These are phyloP conservation scores for Coemansia aciculifera DNA, from an alignment of 192 early-diverging fungal species.

Conservation along the genomic window DNA sequence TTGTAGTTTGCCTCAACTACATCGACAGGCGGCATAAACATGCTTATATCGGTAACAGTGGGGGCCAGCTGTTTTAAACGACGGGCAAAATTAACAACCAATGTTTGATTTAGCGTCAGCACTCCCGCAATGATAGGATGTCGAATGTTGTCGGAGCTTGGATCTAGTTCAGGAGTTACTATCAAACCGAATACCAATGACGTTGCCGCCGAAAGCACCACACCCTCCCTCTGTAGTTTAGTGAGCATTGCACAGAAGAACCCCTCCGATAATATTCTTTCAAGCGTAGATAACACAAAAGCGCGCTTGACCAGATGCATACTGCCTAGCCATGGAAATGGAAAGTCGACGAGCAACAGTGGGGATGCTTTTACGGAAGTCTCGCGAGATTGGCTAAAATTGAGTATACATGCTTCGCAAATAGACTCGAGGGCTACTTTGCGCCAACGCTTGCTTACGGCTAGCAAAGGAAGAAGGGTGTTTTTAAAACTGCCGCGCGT, in stretches of 20 bases:
- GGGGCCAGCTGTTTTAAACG: not conserved
- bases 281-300: not conserved
- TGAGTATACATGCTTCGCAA: not conserved
- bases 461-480: not conserved
- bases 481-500: not conserved
- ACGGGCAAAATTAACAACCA: not conserved
- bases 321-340: not conserved
- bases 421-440: not conserved
- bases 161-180: too few species aligned
- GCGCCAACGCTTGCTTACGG: constrained; percentile 2
- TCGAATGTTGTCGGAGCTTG: too few species aligned
- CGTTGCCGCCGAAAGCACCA: too few species aligned
- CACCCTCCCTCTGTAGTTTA: too few species aligned
- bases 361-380: not conserved
- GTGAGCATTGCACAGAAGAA: not conserved
- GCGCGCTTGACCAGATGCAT: not conserved
- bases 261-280: not conserved
- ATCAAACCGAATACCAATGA: too few species aligned
- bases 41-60: not conserved
- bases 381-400: not conserved
- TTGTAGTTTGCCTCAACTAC: not conserved
- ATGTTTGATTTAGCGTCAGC: not conserved
- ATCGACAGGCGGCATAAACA: not conserved
- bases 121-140: too few species aligned
- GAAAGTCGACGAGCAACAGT: not conserved